These are phyloP conservation scores for Umbelopsis sp. DNA, from an alignment of 192 early-diverging fungal genomes.

Conservation along the genomic window DNA sequence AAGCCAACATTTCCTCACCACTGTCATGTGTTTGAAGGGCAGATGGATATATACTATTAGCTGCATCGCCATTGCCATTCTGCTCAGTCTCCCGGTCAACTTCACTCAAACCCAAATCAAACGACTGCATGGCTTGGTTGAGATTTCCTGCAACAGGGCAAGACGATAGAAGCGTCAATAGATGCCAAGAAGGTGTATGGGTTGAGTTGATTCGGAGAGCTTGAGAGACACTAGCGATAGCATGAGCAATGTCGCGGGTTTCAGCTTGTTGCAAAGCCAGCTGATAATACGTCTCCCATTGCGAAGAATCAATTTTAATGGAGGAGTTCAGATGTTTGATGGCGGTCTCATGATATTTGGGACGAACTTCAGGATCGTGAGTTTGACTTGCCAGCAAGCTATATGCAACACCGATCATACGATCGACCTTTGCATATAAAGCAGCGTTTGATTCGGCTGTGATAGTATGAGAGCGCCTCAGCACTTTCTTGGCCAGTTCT, in stretches of 20 bases:
- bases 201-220: slow-evolving; percentile 54
- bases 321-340: slow-evolving; percentile 56
- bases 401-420: slow-evolving; percentile 42
- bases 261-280: slow-evolving; percentile 71
- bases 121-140: slow-evolving; percentile 62
- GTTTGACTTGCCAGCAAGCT: slow-evolving; percentile 45
- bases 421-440: slow-evolving; percentile 28
- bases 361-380: slow-evolving; percentile 64
- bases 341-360: slow-evolving; percentile 62
- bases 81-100: slow-evolving; percentile 34
- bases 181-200: slow-evolving; percentile 74
- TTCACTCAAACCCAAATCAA: slow-evolving; percentile 64
- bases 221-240: slow-evolving; percentile 55
- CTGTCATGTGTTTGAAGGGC: slow-evolving; percentile 38
- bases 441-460: background rate
- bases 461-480: slow-evolving; percentile 2
- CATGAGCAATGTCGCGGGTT: slow-evolving; percentile 62
- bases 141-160: slow-evolving; percentile 65
- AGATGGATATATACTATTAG: slow-evolving; percentile 21
- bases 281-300: slow-evolving; percentile 65
- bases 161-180: slow-evolving; percentile 69
- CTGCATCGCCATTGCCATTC: slow-evolving; percentile 40
- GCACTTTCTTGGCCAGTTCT: slow-evolving; percentile 26
- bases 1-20: slow-evolving; percentile 61
- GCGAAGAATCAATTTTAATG: slow-evolving; percentile 49